These are phyloP conservation scores for Polygonum aviculare DNA, from an alignment of 148 eudicot species.

Conservation along the genomic window DNA sequence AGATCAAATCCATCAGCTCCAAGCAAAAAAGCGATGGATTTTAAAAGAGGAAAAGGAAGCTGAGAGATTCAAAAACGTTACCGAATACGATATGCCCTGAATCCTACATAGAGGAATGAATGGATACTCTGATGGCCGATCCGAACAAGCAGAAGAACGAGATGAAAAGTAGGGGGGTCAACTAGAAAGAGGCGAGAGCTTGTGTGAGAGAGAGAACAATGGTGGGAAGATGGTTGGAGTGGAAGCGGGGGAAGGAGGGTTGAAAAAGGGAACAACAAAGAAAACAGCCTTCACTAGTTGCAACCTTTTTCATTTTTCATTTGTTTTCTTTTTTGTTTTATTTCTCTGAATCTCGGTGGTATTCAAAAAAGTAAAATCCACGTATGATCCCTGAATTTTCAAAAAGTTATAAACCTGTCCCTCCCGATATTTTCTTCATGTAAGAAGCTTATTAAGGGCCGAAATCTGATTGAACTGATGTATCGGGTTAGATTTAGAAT, in stretches of 20 bases:
- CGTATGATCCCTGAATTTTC: too few species aligned
- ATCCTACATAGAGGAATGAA: background rate
- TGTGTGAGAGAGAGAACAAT: background rate
- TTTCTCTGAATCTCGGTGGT: background rate
- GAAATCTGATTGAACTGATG: too few species aligned
- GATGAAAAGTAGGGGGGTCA: background rate
- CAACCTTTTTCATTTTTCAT: background rate
- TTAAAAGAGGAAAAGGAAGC: background rate
- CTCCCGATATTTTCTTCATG: too few species aligned
- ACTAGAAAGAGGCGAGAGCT: background rate
- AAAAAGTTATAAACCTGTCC: too few species aligned
- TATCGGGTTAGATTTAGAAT: too few species aligned
- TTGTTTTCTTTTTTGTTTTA: background rate
- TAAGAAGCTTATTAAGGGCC: too few species aligned
- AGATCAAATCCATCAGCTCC: conserved; percentile 24
- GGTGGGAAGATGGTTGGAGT: conserved; percentile 6
- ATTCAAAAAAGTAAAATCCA: too few species aligned
- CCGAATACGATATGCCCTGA: conserved; percentile 23
- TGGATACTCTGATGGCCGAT: conserved; percentile 8
- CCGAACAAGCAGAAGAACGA: conserved; percentile 1
- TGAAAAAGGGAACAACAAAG: background rate
- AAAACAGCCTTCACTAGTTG: conserved; percentile 7
- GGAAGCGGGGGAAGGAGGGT: conserved; percentile 10
- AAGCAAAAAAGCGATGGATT: background rate
- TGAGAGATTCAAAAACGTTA: conserved; percentile 23